phyloP scores from a whole-genome alignment of 129 eudicot genomes.

The Solidago caesia region DNA sequence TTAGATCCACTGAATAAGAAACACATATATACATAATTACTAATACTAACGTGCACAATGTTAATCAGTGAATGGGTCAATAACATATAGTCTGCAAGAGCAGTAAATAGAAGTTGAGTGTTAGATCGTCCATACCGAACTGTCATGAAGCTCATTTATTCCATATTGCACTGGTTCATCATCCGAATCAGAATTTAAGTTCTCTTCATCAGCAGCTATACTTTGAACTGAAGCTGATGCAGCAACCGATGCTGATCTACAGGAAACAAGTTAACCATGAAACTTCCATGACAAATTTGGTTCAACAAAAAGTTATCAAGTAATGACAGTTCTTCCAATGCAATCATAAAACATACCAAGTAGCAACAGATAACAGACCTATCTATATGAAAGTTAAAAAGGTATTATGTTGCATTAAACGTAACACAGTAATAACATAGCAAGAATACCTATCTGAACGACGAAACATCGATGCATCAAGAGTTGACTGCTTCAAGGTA shows the following conservation, averaged over 20 bases:
- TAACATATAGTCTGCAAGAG: background rate
- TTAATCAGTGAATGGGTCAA: background rate
- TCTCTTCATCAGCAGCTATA: conserved; percentile 76
- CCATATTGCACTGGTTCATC: conserved; percentile 64
- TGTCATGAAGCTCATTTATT: conserved; percentile 57
- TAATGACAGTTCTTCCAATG: background rate
- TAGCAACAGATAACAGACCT: background rate
- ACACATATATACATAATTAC: no score
- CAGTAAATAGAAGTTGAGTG: conserved; percentile 7
- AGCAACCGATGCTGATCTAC: conserved; percentile 85
- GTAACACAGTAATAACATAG: background rate
- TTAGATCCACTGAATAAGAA: no score
- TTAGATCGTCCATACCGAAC: conserved; percentile 55
- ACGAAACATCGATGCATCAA: conserved; percentile 66
- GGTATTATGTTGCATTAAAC: background rate
- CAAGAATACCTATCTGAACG: conserved; percentile 68
- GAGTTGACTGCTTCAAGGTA: conserved; percentile 83
- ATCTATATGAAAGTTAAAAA: background rate
- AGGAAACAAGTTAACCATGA: conserved; percentile 13
- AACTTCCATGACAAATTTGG: background rate
- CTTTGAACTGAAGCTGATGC: conserved; percentile 76
- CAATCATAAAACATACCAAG: background rate
- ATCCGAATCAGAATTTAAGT: conserved; percentile 68
- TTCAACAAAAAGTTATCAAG: background rate
- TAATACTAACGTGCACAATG: background rate